A percentile compares a stretch with the other conserved stretches of the same genome.
These are phyloP conservation scores for Pseudocercospora musae DNA, from an alignment of 2,329 filamentous ascomycete genomes.

Conservation along the genomic window DNA sequence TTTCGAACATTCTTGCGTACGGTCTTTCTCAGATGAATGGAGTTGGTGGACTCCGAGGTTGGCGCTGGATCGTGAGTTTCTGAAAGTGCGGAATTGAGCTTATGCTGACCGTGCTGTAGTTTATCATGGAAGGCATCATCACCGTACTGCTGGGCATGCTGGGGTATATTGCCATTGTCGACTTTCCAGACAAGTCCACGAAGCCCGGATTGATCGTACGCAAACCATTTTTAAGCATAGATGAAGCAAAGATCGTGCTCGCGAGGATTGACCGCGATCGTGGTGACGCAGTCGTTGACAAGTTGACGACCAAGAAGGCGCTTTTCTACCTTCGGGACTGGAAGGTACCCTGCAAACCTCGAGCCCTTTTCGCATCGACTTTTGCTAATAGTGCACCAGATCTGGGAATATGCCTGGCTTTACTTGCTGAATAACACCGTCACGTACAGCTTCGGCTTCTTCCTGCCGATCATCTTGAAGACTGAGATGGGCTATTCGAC, in stretches of 20 bases:
- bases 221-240: constrained; percentile 22
- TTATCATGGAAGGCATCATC: constrained; percentile 46
- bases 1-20: constrained; percentile 20
- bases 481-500: constrained; percentile 38
- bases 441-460: constrained; percentile 38
- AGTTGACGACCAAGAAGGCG: constrained; percentile 20
- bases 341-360: constrained; percentile 25
- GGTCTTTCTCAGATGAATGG: constrained; percentile 20
- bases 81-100: background rate
- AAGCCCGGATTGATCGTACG: constrained; percentile 19
- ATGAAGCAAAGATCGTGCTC: constrained; percentile 30
- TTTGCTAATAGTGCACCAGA: constrained; percentile 19
- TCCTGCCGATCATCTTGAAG: constrained; percentile 40
- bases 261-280: constrained; percentile 38
- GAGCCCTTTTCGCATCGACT: background rate
- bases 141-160: constrained; percentile 37
- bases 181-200: constrained; percentile 27
- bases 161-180: constrained; percentile 33
- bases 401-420: constrained; percentile 37
- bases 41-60: constrained; percentile 43
- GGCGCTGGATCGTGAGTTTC: constrained; percentile 2
- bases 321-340: constrained; percentile 36
- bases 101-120: constrained; percentile 43
- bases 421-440: constrained; percentile 29
- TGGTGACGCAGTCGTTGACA: constrained; percentile 35